Evolutionary conservation across 192 early-diverging fungal genomes (phyloP).

Genomic region (Linnemannia elongata): DNA sequence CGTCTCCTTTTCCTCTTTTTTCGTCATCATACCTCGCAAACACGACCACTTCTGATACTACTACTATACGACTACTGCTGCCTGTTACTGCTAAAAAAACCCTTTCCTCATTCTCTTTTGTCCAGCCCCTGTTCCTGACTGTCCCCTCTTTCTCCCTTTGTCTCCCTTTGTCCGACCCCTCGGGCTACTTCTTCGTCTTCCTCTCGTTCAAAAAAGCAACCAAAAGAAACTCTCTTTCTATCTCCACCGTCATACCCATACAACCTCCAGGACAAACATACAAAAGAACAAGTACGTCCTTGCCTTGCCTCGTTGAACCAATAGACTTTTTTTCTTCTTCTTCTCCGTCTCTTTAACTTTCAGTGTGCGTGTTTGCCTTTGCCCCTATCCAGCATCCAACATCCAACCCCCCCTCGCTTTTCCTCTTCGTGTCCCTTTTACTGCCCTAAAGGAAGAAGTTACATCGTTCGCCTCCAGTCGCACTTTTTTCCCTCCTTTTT

Average conservation of each 20-base stretch:
- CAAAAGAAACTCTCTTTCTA: background rate
- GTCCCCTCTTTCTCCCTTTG: background rate
- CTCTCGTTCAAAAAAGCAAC: background rate
- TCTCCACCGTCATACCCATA: background rate
- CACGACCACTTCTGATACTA: no score
- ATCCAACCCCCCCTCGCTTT: background rate
- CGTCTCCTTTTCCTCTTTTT: background rate
- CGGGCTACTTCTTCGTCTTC: background rate
- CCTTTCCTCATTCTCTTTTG: background rate
- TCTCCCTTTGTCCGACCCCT: background rate
- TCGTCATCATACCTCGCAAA: background rate
- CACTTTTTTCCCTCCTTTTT: background rate
- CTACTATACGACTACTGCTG: background rate
- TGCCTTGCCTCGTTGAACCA: background rate
- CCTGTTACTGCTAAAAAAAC: background rate
- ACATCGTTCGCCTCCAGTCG: no score
- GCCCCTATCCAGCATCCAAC: background rate
- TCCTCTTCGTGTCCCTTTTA: background rate
- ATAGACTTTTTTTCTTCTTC: background rate
- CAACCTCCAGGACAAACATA: background rate
- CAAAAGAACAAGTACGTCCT: background rate
- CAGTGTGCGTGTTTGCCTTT: background rate
- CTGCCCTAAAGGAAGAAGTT: no score
- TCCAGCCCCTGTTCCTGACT: background rate
- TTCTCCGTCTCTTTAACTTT: no score